Base-by-base conservation (phyloP, 1,284 basidiomycete species). In the Inonotus hispidus region DNA sequence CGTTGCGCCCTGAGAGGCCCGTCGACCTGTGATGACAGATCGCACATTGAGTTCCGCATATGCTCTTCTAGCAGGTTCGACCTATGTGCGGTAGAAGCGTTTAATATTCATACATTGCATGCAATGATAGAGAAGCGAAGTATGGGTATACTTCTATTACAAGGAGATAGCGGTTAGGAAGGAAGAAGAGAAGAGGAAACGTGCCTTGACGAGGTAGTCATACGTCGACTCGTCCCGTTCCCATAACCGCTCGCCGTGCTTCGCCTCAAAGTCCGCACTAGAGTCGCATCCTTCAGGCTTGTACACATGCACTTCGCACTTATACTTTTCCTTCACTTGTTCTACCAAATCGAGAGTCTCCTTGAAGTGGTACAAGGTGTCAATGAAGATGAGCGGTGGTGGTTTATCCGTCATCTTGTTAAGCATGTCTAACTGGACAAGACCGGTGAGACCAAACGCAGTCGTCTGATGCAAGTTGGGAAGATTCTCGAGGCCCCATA, bases 301-400 rank as follows among this genome's bases (percentile, higher is more conserved):
- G 79, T 88, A 98, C 10, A 90, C 82, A 72, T 90, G 82, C 45
- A 98, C 79, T 1, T 83, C 80, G 25, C 87, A 80, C 27, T 79
- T 76, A 73, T 99, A 99, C 66, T 81, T 85, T 68, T 81, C 75
- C 69, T 89, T 86, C 11, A 94, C 91, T 38, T 87, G 85, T 59
- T 89, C 82, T 1, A 95, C 90, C 47, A 99, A 84, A 65, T 89
- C 85, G 67, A 96, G 85, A 4, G 96, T 99, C 77, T 98, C 93
- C 2, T 82, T 79, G 74, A 99, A 98, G 78, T 99, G 97, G 73
- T 98, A 95, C 10, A 99, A 82, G 0, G 96, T 98, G 77, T 99
- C 96, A 71, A 97, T 76, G 77, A 98, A 97, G 75, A 97, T 94
- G 19, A 91, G 79, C 1, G 88, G 85, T 0, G 90, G 90, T 0